phyloP scores from a whole-genome alignment of 140 eudicot species.

The Flaveria floridana region DNA sequence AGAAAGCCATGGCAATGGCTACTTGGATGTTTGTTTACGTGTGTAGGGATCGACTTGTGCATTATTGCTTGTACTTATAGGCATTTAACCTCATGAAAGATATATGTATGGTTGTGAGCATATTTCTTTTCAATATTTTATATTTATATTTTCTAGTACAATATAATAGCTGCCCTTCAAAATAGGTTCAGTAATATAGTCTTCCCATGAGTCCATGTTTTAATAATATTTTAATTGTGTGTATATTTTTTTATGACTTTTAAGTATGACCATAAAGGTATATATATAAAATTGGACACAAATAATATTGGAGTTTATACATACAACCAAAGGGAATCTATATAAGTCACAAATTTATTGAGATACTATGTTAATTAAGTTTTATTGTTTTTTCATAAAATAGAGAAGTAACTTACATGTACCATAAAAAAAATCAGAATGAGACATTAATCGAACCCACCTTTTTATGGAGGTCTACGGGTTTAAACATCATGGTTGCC shows the following conservation, averaged over 20 bases:
- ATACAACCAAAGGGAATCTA: background rate
- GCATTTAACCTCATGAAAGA: slow-evolving; percentile 10
- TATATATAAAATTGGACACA: background rate
- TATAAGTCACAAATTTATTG: background rate
- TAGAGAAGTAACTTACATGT: too few relatives aligned
- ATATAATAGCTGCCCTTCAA: background rate
- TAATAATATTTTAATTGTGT: background rate
- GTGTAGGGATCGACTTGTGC: slow-evolving; percentile 24
- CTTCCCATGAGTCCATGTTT: background rate
- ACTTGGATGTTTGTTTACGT: background rate
- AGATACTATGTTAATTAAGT: background rate
- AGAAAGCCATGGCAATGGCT: slow-evolving; percentile 27
- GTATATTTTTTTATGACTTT: background rate
- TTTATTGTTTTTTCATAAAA: too few relatives aligned
- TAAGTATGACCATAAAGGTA: too few relatives aligned
- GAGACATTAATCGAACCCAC: too few relatives aligned
- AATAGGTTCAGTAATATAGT: background rate
- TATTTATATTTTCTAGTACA: background rate
- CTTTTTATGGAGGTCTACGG: too few relatives aligned
- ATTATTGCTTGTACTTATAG: slow-evolving; percentile 31
- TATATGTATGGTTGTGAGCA: slow-evolving; percentile 6
- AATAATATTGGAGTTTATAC: too few relatives aligned
- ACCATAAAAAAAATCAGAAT: too few relatives aligned
- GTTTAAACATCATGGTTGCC: too few relatives aligned
- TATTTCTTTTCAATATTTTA: background rate